Evolutionary conservation across 331 rosid genomes (phyloP).

Genomic region (Cydonia oblonga): DNA sequence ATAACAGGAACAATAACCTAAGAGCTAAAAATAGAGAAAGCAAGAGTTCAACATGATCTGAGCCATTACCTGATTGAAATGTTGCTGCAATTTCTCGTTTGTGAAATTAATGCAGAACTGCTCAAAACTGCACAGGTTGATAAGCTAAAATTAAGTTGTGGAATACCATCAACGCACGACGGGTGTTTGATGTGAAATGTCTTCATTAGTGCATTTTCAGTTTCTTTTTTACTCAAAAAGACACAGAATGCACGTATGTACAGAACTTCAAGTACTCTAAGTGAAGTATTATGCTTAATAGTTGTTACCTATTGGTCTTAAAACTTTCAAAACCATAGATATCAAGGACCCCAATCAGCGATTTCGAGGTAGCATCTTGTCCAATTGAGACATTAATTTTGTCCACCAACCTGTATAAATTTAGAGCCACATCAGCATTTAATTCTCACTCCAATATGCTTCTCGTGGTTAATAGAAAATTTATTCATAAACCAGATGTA

Average conservation of each 20-base stretch:
- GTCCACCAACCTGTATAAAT: constrained; percentile 79
- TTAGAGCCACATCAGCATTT: constrained; percentile 6
- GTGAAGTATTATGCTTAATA: not conserved
- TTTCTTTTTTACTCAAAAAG: not conserved
- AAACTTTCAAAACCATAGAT: constrained; percentile 99
- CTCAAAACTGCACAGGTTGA: constrained; percentile 81
- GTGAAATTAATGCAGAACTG: constrained; percentile 99
- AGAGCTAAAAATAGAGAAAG: constrained; percentile 2
- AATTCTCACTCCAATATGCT: not conserved
- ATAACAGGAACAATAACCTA: not conserved
- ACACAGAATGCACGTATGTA: not conserved
- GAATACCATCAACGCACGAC: constrained; percentile 12
- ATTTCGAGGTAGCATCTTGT: constrained; percentile 76
- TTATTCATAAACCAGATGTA: not conserved
- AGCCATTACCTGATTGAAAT: constrained; percentile 82
- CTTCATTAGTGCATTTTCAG: constrained; percentile 13
- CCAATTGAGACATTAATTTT: constrained; percentile 90
- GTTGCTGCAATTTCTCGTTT: constrained; percentile 97
- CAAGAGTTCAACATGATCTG: constrained; percentile 21
- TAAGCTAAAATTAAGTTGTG: constrained; percentile 44
- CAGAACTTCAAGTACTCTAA: not conserved
- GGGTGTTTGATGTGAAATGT: constrained; percentile 23
- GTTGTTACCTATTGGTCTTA: constrained; percentile 80
- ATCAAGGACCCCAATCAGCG: constrained; percentile 93
- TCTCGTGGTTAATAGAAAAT: too few relatives aligned